Evolutionary conservation across 768 basidiomycete genomes (phyloP), one percentile per base, ranked within the genome.

Genomic region (Psilocybe tampanensis): DNA sequence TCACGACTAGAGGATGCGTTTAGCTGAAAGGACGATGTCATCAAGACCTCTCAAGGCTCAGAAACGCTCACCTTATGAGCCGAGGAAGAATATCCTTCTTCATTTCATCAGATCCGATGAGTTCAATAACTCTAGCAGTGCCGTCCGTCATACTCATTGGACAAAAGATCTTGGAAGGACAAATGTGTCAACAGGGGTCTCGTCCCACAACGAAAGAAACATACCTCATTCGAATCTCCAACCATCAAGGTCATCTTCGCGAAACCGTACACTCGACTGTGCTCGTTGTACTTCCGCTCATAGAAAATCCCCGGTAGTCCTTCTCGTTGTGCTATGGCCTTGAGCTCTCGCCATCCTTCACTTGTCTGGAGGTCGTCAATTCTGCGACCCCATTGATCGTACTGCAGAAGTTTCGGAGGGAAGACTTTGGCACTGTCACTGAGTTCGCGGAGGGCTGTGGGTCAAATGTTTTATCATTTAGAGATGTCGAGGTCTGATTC

Each of bases 101-200:
- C 80, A 88, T 83, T 36, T 77, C 78, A 0, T 73, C 67, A 0
- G 85, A 84, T 2, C 89, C 90, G 34, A 79, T 58, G 15, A 90
- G 72, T 64, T 92, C 90, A 19, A 92, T 74, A 0, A 90, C 88
- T 64, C 90, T 75, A 8, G 90, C 89, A 34, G 80, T 79, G 0
- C 90, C 90, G 66, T 93, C 90, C 0, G 89, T 88, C 91, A 93
- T 92, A 34, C 84, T 84, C 55, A 90, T 69, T 1, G 91, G 91
- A 55, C 90, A 92, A 56, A 86, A 82, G 8, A 87, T 77, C 85
- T 88, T 53, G 15, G 23, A 8, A 50, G 22, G 33, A 54, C 21
- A 47, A 21, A 29, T 54, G 22, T 9, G 9, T 29, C 29, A n/a
- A 22, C 22, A 47, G 3, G 26, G 12, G 29, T 34, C 7, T 29